A percentile compares a stretch with the other conserved stretches of the same genome.
phyloP scores from a whole-genome alignment of 768 basidiomycete species.

The Lentinula aciculospora region DNA sequence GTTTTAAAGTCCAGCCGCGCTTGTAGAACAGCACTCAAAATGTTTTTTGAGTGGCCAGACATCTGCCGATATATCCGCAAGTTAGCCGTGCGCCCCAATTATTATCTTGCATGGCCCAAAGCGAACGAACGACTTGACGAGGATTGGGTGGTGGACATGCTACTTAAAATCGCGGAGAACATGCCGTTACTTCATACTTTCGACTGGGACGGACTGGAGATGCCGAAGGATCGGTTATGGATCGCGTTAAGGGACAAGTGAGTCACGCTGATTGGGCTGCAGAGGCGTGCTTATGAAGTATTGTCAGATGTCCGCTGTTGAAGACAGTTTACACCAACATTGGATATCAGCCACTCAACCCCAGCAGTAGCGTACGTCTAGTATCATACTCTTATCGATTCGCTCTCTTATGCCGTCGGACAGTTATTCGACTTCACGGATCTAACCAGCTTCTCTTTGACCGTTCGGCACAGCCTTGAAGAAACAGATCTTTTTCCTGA shows the following conservation, averaged over 20 bases:
- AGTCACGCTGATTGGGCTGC: slow-evolving; percentile 13
- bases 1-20: slow-evolving; percentile 36
- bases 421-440: slow-evolving; percentile 37
- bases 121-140: slow-evolving; percentile 35
- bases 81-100: slow-evolving; percentile 43
- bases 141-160: slow-evolving; percentile 31
- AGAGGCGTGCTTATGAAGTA: neutral
- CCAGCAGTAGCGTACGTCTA: slow-evolving; percentile 22
- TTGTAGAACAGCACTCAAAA: slow-evolving; percentile 29
- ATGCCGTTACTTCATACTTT: slow-evolving; percentile 35
- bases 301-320: slow-evolving; percentile 34
- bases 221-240: slow-evolving; percentile 39
- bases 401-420: neutral
- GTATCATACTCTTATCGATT: neutral
- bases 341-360: slow-evolving; percentile 27
- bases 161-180: slow-evolving; percentile 25
- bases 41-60: slow-evolving; percentile 28
- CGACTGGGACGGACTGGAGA: slow-evolving; percentile 46
- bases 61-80: slow-evolving; percentile 34
- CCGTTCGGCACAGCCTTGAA: slow-evolving; percentile 39
- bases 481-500: slow-evolving; percentile 33
- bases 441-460: slow-evolving; percentile 40
- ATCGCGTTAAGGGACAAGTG: slow-evolving; percentile 30
- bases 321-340: slow-evolving; percentile 40
- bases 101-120: slow-evolving; percentile 46